Evolutionary conservation across 345 rosid species (phyloP).

Genomic region (Syzygium oleosum): DNA sequence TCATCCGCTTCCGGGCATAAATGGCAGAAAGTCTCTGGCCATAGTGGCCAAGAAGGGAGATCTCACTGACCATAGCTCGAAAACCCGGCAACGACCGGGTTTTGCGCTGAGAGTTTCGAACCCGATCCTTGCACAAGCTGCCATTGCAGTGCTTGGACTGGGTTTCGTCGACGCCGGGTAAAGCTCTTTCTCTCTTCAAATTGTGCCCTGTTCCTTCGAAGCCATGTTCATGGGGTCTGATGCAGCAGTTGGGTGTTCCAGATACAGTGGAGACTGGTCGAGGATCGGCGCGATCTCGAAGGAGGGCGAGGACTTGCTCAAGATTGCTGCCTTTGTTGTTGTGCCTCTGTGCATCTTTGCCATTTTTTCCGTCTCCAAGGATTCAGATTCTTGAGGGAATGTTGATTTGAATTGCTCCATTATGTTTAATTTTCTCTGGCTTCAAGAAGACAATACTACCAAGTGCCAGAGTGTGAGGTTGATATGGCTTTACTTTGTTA

Average conservation of each 20-base stretch:
- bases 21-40: neutral
- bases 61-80: constrained; percentile 4
- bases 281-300: constrained; percentile 75
- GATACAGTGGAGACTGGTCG: constrained; percentile 95
- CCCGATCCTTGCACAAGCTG: constrained; percentile 25
- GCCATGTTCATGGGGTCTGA: neutral
- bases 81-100: neutral
- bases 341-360: constrained; percentile 62
- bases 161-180: constrained; percentile 90
- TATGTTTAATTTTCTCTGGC: neutral
- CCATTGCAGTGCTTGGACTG: constrained; percentile 37
- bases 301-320: constrained; percentile 59
- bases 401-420: neutral
- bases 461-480: neutral
- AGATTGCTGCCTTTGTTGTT: constrained; percentile 54
- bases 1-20: neutral
- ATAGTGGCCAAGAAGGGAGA: constrained; percentile 27
- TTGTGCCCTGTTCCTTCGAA: neutral
- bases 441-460: neutral
- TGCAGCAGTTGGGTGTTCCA: neutral
- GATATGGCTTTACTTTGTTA: neutral
- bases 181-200: neutral
- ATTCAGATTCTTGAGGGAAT: constrained; percentile 12
- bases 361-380: constrained; percentile 26
- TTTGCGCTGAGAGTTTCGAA: constrained; percentile 2